Conservation (phyloP, 2,329 filamentous ascomycete species). For the Pseudocercospora musae region DNA sequence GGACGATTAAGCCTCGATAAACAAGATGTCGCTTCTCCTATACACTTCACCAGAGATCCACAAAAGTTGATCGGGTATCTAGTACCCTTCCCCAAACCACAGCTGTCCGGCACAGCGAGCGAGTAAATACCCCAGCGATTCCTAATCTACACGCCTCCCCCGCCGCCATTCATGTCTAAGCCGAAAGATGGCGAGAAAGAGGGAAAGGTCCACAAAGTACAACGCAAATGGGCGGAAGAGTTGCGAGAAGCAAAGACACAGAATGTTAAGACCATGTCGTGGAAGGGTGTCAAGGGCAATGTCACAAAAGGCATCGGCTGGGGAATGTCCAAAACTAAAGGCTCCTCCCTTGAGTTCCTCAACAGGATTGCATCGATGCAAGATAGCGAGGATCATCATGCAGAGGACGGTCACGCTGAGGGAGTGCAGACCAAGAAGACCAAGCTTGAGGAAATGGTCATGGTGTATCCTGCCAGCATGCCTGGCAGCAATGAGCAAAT, state of each 20-base stretch:
- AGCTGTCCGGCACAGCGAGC: slow-evolving; percentile 26
- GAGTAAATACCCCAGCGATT: slow-evolving; percentile 41
- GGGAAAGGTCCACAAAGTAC: slow-evolving; percentile 42
- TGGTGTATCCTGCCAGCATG: slow-evolving; percentile 38
- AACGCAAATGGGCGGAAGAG: slow-evolving; percentile 47
- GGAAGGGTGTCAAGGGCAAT: slow-evolving; percentile 44
- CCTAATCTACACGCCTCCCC: slow-evolving; percentile 46
- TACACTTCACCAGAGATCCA: slow-evolving; percentile 42
- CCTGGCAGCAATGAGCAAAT: slow-evolving; percentile 26
- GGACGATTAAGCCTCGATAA: slow-evolving; percentile 15
- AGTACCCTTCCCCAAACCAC: slow-evolving; percentile 45
- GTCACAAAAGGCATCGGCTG: slow-evolving; percentile 41
- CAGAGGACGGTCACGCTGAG: slow-evolving; percentile 14
- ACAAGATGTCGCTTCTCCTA: slow-evolving; percentile 26
- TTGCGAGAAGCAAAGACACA: slow-evolving; percentile 40
- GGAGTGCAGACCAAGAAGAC: slow-evolving; percentile 27
- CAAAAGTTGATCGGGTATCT: slow-evolving; percentile 45
- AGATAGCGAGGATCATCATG: slow-evolving; percentile 8
- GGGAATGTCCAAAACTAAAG: slow-evolving; percentile 42
- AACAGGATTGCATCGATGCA: slow-evolving; percentile 35
- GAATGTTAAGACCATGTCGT: slow-evolving; percentile 40
- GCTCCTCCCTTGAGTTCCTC: slow-evolving; percentile 44
- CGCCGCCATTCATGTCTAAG: slow-evolving; percentile 40
- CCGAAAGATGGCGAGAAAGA: slow-evolving; percentile 44
- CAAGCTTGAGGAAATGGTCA: slow-evolving; percentile 40